Evolutionary conservation across 2,329 filamentous ascomycete genomes (phyloP), one percentile per base, ranked within the genome.

Genomic region (Chaetomium sp.): DNA sequence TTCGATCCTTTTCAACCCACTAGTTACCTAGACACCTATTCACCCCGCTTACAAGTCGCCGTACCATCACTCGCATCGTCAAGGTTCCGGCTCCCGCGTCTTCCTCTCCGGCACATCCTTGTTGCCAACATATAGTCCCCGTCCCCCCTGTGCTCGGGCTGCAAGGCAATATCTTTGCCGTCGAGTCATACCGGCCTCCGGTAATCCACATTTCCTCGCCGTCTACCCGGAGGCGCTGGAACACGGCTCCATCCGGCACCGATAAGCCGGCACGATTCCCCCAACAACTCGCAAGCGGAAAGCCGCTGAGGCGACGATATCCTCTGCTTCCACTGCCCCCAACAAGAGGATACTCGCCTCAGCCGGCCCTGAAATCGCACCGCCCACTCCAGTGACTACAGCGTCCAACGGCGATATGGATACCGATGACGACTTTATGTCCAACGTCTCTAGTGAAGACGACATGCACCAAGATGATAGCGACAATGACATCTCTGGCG

Each of bases 401-500:
- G 74, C 75, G 25, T 82, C 79, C 59, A 80, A 81, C 76, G 85
- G 82, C 57, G 56, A 12, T 69, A 97, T 97, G 93, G 93, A 97
- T 80, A 97, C 93, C 9, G 94, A 98, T 72, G 93, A 97, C 74
- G 94, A 97, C 66, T 93, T 93, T 77, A 90, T 95, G 85, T 96
- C 91, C 72, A 87, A 88, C 74, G 83, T 89, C 72, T 94, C 91
- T 50, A 96, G 90, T 74, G 89, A 89, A 50, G 88, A 89, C 62
- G 89, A 91, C 69, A 85, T 92, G 66, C 84, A 90, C 76, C 85
- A 90, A 68, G 90, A 93, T 72, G 88, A 90, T 66, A 93, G 90
- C 71, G 93, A 92, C 62, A 91, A 93, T 72, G 88, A 84, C 77
- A 38, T 85, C 67, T 86, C 83, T 1, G 83, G 75, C 6, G 80